phyloP scores from a whole-genome alignment of 257 asterid genomes.

The Solanum medicagineum region DNA sequence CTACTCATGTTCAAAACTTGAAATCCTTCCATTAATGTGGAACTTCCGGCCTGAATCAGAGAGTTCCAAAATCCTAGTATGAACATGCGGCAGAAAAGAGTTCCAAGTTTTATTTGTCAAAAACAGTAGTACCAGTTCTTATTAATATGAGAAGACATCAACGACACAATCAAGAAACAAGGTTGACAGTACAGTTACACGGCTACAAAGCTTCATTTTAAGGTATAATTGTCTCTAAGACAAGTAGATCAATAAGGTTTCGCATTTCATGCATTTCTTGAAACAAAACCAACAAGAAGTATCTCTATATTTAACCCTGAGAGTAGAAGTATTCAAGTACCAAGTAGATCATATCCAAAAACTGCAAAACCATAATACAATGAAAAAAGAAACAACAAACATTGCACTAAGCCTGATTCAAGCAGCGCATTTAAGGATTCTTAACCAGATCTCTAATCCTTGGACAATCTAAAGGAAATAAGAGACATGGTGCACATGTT shows the following conservation, averaged over 20 bases:
- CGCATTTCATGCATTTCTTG: background rate
- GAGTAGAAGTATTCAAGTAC: background rate
- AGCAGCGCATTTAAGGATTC: background rate
- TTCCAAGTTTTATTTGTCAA: background rate
- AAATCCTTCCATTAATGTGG: background rate
- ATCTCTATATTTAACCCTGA: background rate
- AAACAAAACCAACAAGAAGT: background rate
- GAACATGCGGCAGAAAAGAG: background rate
- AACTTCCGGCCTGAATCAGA: background rate
- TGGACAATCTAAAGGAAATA: background rate
- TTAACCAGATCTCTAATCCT: background rate
- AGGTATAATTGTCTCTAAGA: background rate
- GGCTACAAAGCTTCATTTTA: background rate
- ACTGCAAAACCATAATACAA: background rate
- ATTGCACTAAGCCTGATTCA: background rate
- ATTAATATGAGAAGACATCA: background rate
- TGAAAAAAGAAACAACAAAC: background rate
- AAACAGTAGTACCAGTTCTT: background rate
- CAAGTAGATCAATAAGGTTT: background rate
- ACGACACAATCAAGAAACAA: background rate
- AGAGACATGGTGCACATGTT: no score
- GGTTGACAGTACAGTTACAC: background rate
- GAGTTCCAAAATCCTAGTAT: background rate
- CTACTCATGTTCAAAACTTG: background rate
- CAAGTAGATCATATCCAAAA: background rate